Evolutionary conservation across 768 basidiomycete species (phyloP).

Genomic region (Sarcodon aspratus): DNA sequence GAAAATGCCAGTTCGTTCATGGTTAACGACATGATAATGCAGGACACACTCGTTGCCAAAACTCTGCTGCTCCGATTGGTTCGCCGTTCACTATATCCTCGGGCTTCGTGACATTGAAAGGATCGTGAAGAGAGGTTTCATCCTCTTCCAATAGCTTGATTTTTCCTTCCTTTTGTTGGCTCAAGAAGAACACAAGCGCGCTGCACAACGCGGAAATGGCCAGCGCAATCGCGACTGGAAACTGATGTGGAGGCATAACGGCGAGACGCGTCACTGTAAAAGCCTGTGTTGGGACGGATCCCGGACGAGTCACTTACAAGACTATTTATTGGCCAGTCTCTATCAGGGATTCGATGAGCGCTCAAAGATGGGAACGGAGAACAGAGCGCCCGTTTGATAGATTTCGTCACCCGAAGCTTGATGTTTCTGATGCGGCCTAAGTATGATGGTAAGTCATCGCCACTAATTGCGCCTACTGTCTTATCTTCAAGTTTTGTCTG

Average conservation of each 20-base stretch:
- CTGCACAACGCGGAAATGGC: slow-evolving; percentile 33
- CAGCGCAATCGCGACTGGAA: slow-evolving; percentile 40
- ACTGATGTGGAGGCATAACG: slow-evolving; percentile 49
- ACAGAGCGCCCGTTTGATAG: too few relatives aligned
- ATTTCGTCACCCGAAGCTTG: too few relatives aligned
- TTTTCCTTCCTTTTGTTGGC: slow-evolving; percentile 32
- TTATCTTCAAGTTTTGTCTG: too few relatives aligned
- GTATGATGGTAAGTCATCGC: too few relatives aligned
- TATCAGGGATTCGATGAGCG: too few relatives aligned
- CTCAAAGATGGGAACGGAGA: too few relatives aligned
- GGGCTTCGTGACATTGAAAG: slow-evolving; percentile 62
- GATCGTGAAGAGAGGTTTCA: slow-evolving; percentile 27
- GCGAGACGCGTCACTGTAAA: not conserved
- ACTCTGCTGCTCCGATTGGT: slow-evolving; percentile 46
- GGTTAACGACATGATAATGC: too few relatives aligned
- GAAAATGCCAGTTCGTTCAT: not conserved
- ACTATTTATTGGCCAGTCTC: too few relatives aligned
- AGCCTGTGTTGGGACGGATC: too few relatives aligned
- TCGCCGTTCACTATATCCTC: slow-evolving; percentile 61
- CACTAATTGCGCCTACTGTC: too few relatives aligned
- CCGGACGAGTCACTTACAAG: too few relatives aligned
- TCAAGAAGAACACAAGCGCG: slow-evolving; percentile 28
- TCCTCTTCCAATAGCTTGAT: slow-evolving; percentile 29
- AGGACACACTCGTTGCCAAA: slow-evolving; percentile 42
- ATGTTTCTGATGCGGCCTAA: too few relatives aligned